phyloP scores from a whole-genome alignment of 352 stramenopile genomes.

The Plasmopara halstedii region DNA sequence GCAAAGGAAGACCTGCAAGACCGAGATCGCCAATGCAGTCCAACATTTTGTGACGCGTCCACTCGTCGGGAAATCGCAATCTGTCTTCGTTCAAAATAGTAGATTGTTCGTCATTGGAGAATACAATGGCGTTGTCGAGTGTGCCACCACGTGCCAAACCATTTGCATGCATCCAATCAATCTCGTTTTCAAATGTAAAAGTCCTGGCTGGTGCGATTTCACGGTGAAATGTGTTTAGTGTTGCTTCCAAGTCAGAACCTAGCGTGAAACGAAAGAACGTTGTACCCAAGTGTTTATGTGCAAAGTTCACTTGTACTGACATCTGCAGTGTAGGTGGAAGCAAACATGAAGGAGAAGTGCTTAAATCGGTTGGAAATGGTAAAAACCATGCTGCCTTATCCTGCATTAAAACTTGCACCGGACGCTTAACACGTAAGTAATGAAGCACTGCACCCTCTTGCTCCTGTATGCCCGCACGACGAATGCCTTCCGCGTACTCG shows the following conservation, averaged over 20 bases:
- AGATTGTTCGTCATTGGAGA: slow-evolving; percentile 14
- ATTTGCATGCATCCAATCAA: slow-evolving; percentile 45
- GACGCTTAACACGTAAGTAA: slow-evolving; percentile 32
- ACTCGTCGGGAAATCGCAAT: slow-evolving; percentile 56
- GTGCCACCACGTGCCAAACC: slow-evolving; percentile 49
- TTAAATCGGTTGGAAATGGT: slow-evolving; percentile 25
- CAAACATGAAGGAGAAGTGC: slow-evolving; percentile 1
- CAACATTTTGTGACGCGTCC: slow-evolving; percentile 64
- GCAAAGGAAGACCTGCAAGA: slow-evolving; percentile 41
- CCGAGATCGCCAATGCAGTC: slow-evolving; percentile 64
- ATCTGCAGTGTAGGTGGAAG: slow-evolving; percentile 35
- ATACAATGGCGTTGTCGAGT: slow-evolving; percentile 63
- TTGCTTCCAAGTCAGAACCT: slow-evolving; percentile 22
- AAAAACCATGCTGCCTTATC: slow-evolving; percentile 67
- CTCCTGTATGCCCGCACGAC: slow-evolving; percentile 24
- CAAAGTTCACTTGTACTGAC: slow-evolving; percentile 65
- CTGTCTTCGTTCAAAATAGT: slow-evolving; percentile 40
- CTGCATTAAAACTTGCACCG: slow-evolving; percentile 48
- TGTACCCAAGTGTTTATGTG: slow-evolving; percentile 43
- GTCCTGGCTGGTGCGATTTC: slow-evolving; percentile 47
- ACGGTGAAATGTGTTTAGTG: slow-evolving; percentile 19
- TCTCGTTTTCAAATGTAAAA: slow-evolving; percentile 71
- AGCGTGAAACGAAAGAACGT: slow-evolving; percentile 35
- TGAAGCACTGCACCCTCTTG: slow-evolving; percentile 11
- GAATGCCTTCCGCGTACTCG: slow-evolving; percentile 35